These are phyloP conservation scores for Candida nonsorbophila DNA, from an alignment of 805 yeast species.

Conservation along the genomic window DNA sequence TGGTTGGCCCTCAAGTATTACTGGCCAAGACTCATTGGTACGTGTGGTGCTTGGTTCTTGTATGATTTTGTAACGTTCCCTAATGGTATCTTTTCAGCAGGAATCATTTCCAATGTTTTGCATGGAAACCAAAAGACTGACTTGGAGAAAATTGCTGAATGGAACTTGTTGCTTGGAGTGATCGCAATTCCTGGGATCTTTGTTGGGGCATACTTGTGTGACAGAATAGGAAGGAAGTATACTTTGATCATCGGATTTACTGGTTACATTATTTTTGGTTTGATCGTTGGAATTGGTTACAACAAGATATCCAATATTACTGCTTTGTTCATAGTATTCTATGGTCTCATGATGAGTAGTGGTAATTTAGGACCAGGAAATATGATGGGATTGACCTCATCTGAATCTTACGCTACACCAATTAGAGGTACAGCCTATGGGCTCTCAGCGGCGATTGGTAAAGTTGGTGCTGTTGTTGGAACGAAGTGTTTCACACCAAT, in stretches of 20 bases:
- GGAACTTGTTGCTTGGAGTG: conserved; percentile 64
- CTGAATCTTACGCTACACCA: conserved; percentile 72
- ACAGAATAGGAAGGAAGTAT: conserved; percentile 63
- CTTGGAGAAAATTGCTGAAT: conserved; percentile 59
- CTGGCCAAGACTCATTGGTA: conserved; percentile 65
- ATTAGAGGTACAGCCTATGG: conserved; percentile 76
- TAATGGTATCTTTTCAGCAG: conserved; percentile 62
- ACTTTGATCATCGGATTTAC: conserved; percentile 66
- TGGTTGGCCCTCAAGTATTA: conserved; percentile 56
- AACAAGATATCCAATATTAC: conserved; percentile 51
- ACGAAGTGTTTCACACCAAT: conserved; percentile 69
- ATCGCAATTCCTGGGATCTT: conserved; percentile 70
- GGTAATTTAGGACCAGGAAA: conserved; percentile 82
- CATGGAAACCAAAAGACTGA: conserved; percentile 22
- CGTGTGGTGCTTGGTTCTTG: conserved; percentile 73
- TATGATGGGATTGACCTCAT: conserved; percentile 58
- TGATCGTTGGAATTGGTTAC: conserved; percentile 64
- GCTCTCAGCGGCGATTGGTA: conserved; percentile 72
- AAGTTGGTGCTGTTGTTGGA: conserved; percentile 83
- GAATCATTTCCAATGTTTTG: conserved; percentile 51
- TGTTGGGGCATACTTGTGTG: conserved; percentile 62
- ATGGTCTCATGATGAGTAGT: conserved; percentile 63
- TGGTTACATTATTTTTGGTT: conserved; percentile 68
- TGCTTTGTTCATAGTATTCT: conserved; percentile 63
- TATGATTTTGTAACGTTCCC: conserved; percentile 82